Base-by-base conservation (phyloP, 2,329 filamentous ascomycete species). In the Fusarium tricinctum region DNA sequence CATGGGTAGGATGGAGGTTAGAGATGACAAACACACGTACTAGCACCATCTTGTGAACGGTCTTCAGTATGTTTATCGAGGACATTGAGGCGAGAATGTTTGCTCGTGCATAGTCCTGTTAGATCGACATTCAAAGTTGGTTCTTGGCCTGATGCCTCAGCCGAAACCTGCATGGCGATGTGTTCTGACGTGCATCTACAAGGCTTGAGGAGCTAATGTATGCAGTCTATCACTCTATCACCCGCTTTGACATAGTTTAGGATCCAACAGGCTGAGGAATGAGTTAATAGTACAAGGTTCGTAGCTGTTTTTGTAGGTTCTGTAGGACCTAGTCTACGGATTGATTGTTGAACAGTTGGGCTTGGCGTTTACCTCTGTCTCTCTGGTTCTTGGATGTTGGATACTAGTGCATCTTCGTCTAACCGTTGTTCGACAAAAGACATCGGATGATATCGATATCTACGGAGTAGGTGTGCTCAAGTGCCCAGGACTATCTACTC, bases 161-260 rank as follows among this genome's bases (percentile, higher is more conserved):
- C 44, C 56, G 49, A 22, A 66, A 47, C 47, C 40, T 39, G 47
- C 51, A 49, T 58, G 43, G 35, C 32, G 49, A 66, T 45, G 33
- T 33, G 49, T 58, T 38, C 28, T 65, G 48, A 49, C 62, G 33
- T 61, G 54, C 60, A 62, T 45, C 28, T 48, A 32, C 57, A 38
- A 55, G 42, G 49, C 30, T 32, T 51, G 49, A 48, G 48, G 40
- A 47, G 44, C 46, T 52, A 59, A 28, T 30, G 20, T 22, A 46
- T 56, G 42, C 33, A 40, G 58, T 44, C 35, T 19, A n/a, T 38
- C 35, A 38, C 40, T 54, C 17, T 32, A 54, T 54, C 49, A 64
- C 40, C 47, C 67, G 63, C 67, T 67, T 68, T 59, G 63, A 68
- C 67, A 30, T 52, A 54, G 42, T 55, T 52, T 53, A 22, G 32